Evolutionary conservation across 2,329 filamentous ascomycete genomes (phyloP).

Genomic region (Colletotrichum sp.): DNA sequence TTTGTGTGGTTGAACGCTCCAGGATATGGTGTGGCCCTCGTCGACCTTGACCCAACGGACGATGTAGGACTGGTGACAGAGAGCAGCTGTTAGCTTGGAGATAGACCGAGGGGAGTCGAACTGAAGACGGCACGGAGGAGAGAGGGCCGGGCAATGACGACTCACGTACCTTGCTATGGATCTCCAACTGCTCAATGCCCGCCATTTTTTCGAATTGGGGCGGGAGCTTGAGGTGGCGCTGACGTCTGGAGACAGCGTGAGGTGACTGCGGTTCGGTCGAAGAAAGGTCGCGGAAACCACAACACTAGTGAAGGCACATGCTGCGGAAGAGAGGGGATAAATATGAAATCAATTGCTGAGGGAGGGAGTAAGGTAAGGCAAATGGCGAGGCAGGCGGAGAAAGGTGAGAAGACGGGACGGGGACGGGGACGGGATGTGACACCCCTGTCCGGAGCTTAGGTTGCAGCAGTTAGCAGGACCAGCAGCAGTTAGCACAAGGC

Average conservation of each 20-base stretch:
- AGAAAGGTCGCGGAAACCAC: not conserved
- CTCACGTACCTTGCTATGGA: slow-evolving; percentile 87
- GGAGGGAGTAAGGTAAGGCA: not conserved
- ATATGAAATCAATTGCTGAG: slow-evolving; percentile 1
- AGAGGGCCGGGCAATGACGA: not conserved
- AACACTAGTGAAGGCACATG: slow-evolving; percentile 9
- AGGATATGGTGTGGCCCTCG: slow-evolving; percentile 90
- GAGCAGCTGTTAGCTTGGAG: slow-evolving; percentile 8
- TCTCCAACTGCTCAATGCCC: slow-evolving; percentile 94
- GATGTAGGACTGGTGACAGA: slow-evolving; percentile 81
- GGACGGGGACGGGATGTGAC: slow-evolving; percentile 22
- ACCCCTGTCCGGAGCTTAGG: slow-evolving; percentile 3
- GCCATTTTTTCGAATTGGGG: slow-evolving; percentile 65
- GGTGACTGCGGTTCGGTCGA: not conserved
- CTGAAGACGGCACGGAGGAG: slow-evolving; percentile 11
- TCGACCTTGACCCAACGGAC: slow-evolving; percentile 96
- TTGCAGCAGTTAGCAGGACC: not conserved
- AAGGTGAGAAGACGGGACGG: not conserved
- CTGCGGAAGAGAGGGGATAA: not conserved
- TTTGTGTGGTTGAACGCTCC: slow-evolving; percentile 97
- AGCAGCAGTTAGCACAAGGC: not conserved
- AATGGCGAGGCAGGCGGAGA: not conserved
- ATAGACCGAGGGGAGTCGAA: not conserved
- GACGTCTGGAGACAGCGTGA: not conserved
- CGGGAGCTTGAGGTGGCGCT: slow-evolving; percentile 3